These are phyloP conservation scores for Nothomitra cinnamomea DNA, from an alignment of 2,329 filamentous ascomycete genomes.

Conservation along the genomic window DNA sequence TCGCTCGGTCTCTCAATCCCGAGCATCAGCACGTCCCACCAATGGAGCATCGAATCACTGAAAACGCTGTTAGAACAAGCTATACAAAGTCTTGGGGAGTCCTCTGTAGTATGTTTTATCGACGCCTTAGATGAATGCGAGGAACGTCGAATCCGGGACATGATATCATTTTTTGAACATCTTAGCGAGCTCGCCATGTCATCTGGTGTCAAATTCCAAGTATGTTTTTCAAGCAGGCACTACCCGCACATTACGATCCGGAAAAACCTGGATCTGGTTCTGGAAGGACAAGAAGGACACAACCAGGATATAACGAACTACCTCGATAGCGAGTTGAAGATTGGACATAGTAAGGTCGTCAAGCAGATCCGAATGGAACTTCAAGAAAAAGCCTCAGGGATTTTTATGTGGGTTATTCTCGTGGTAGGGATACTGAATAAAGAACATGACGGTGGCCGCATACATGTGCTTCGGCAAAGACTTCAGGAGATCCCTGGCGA, in stretches of 20 bases:
- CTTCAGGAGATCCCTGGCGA: not conserved
- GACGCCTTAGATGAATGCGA: conserved; percentile 31
- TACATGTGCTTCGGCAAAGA: not conserved
- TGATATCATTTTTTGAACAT: conserved; percentile 22
- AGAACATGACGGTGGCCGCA: conserved; percentile 14
- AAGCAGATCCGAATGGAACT: conserved; percentile 11
- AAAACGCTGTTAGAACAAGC: conserved; percentile 16
- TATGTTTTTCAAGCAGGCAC: conserved; percentile 16
- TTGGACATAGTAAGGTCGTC: conserved; percentile 10
- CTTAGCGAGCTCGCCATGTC: conserved; percentile 13
- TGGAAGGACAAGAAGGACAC: conserved; percentile 16
- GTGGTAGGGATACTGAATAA: conserved; percentile 20
- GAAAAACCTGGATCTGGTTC: conserved; percentile 12
- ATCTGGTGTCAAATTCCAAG: conserved; percentile 7
- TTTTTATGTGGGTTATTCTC: conserved; percentile 16
- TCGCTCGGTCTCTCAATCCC: conserved; percentile 11
- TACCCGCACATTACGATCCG: conserved; percentile 15
- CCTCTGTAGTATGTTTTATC: conserved; percentile 21
- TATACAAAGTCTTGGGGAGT: conserved; percentile 14
- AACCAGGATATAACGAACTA: conserved; percentile 16
- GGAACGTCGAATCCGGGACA: conserved; percentile 21
- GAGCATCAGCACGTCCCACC: conserved; percentile 8
- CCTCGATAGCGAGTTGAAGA: conserved; percentile 13
- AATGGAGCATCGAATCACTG: conserved; percentile 15
- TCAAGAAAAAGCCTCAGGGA: conserved; percentile 13